These are phyloP conservation scores for Phytophthora quininea DNA, from an alignment of 352 stramenopile genomes.

Conservation along the genomic window DNA sequence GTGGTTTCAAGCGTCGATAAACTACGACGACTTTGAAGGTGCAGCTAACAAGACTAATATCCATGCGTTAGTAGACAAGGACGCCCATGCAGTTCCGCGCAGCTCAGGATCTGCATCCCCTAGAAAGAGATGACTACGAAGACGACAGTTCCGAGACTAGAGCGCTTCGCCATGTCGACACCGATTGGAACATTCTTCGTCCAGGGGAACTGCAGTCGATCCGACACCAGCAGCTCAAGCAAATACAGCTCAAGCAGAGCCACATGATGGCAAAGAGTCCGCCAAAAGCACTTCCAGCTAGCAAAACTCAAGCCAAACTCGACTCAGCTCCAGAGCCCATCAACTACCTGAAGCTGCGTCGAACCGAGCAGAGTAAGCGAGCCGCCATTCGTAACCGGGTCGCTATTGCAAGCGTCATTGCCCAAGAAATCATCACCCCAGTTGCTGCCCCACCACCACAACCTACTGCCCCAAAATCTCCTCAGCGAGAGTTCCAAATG, in stretches of 20 bases:
- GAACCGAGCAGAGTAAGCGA: conserved; percentile 59
- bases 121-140: conserved; percentile 7
- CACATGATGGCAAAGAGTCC: conserved; percentile 6
- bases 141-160: conserved; percentile 2
- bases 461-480: background rate
- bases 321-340: conserved; percentile 48
- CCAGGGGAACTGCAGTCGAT: conserved; percentile 35
- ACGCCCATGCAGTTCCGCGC: conserved; percentile 29
- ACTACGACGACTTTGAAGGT: conserved; percentile 13
- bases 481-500: conserved; percentile 23
- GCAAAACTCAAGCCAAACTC: conserved; percentile 11
- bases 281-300: conserved; percentile 5
- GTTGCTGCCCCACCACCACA: conserved; percentile 17
- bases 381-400: conserved; percentile 57
- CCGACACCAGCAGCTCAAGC: conserved; percentile 29
- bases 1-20: conserved; percentile 28
- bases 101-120: background rate
- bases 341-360: conserved; percentile 69
- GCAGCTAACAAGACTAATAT: conserved; percentile 5
- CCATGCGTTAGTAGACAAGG: conserved; percentile 17
- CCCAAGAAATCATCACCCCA: conserved; percentile 57
- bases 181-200: conserved; percentile 20
- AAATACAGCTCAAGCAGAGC: conserved; percentile 8
- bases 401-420: conserved; percentile 38
- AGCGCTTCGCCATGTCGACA: background rate